These are phyloP conservation scores for Elsinoe arachidis DNA, from an alignment of 2,329 filamentous ascomycete genomes.

Conservation along the genomic window DNA sequence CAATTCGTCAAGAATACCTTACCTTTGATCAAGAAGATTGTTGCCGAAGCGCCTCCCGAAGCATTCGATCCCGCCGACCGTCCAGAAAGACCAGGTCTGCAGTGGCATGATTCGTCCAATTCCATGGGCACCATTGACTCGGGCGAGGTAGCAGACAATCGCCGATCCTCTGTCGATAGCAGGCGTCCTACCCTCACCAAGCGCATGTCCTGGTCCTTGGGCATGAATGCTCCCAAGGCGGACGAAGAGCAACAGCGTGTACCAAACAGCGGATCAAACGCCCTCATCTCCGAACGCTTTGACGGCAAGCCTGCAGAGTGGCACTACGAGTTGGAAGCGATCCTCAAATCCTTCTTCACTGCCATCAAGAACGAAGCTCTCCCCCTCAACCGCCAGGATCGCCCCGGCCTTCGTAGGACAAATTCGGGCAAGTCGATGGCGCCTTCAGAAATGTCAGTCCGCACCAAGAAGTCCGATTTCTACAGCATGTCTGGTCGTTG, in stretches of 20 bases:
- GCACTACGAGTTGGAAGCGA: conserved; percentile 82
- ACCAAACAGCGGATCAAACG: conserved; percentile 53
- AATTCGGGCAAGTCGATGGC: conserved; percentile 81
- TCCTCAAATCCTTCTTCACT: conserved; percentile 82
- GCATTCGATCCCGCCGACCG: conserved; percentile 44
- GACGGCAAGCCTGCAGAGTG: conserved; percentile 49
- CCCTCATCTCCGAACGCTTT: conserved; percentile 69
- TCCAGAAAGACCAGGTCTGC: conserved; percentile 21
- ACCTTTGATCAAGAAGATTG: conserved; percentile 71
- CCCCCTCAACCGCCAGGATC: conserved; percentile 61
- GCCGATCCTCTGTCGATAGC: conserved; percentile 9
- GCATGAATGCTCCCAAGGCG: conserved; percentile 1
- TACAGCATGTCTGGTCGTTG: conserved; percentile 60
- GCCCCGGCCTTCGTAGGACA: conserved; percentile 13
- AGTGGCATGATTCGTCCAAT: conserved; percentile 25
- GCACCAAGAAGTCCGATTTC: conserved; percentile 59
- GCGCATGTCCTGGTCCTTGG: conserved; percentile 12
- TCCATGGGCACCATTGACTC: conserved; percentile 11
- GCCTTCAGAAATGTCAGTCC: conserved; percentile 60
- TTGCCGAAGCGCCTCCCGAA: conserved; percentile 62
- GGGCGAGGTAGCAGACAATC: background rate
- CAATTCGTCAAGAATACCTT: conserved; percentile 97
- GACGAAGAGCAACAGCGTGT: conserved; percentile 22
- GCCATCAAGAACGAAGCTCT: conserved; percentile 84
- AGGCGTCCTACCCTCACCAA: conserved; percentile 7